A percentile compares a stretch with the other conserved stretches of the same genome.
Evolutionary conservation across 495 filamentous ascomycete species (phyloP).

Genomic region (Tuber calosporum): DNA sequence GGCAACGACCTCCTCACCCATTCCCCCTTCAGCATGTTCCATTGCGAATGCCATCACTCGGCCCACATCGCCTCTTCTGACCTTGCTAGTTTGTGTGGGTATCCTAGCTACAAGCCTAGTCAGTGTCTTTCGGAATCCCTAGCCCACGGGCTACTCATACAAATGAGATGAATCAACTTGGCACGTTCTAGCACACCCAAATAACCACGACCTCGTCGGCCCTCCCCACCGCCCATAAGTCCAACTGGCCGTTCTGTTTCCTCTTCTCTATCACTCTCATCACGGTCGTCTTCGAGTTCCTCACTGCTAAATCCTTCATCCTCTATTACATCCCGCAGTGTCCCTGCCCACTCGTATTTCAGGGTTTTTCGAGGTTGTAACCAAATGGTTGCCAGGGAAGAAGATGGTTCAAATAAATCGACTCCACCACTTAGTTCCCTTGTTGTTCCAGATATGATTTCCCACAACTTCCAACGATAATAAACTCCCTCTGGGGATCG

Average conservation of each 20-base stretch:
- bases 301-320: conserved; percentile 35
- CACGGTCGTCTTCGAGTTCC: conserved; percentile 55
- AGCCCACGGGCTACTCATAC: conserved; percentile 36
- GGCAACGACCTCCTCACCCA: conserved; percentile 80
- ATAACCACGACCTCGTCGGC: conserved; percentile 53
- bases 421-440: conserved; percentile 37
- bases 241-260: conserved; percentile 51
- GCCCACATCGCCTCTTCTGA: conserved; percentile 80
- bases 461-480: conserved; percentile 88
- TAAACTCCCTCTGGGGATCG: conserved; percentile 70
- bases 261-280: conserved; percentile 70
- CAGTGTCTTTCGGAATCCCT: background rate
- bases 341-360: conserved; percentile 40
- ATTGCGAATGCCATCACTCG: conserved; percentile 85
- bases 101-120: conserved; percentile 67
- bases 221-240: conserved; percentile 48
- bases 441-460: conserved; percentile 58
- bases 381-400: conserved; percentile 30
- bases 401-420: conserved; percentile 34
- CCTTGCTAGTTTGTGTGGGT: conserved; percentile 63
- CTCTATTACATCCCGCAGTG: conserved; percentile 34
- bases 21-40: conserved; percentile 65
- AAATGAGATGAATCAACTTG: conserved; percentile 52
- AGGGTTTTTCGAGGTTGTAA: conserved; percentile 33
- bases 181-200: conserved; percentile 80